phyloP scores from a whole-genome alignment of 352 stramenopile species.

The Phytophthora tubulina region DNA sequence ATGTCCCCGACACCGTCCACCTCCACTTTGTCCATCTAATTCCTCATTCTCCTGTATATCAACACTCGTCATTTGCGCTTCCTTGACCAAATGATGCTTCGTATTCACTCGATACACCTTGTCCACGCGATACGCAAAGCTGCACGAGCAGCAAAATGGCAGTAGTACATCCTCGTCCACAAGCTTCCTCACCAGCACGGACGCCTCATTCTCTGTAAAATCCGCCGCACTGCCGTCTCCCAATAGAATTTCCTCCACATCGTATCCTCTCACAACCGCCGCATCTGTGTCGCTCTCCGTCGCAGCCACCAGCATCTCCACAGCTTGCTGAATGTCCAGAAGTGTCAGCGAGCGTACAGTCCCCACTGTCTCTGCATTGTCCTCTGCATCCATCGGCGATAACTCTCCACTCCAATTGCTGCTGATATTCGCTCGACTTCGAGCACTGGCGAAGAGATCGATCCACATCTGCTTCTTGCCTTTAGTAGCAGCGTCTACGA shows the following conservation, averaged over 20 bases:
- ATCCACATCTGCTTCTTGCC: slow-evolving; percentile 71
- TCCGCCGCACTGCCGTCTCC: slow-evolving; percentile 30
- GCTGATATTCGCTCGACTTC: slow-evolving; percentile 33
- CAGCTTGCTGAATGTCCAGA: slow-evolving; percentile 35
- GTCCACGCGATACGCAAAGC: slow-evolving; percentile 38
- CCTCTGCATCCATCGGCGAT: slow-evolving; percentile 2
- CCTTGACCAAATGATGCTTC: slow-evolving; percentile 28
- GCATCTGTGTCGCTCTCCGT: slow-evolving; percentile 32
- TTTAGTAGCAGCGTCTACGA: slow-evolving; percentile 52
- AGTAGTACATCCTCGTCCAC: slow-evolving; percentile 43
- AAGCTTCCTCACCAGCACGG: slow-evolving; percentile 24
- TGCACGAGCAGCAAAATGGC: slow-evolving; percentile 48
- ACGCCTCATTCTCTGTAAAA: slow-evolving; percentile 32
- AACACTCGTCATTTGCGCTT: slow-evolving; percentile 27
- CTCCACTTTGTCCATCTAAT: neutral
- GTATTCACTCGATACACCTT: slow-evolving; percentile 48
- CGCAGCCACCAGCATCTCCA: slow-evolving; percentile 43
- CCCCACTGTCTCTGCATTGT: neutral
- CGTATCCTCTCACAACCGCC: slow-evolving; percentile 37
- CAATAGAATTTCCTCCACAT: slow-evolving; percentile 44
- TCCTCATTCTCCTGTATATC: neutral
- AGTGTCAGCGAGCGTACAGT: slow-evolving; percentile 3
- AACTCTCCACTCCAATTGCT: slow-evolving; percentile 28
- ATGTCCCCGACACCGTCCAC: slow-evolving; percentile 28
- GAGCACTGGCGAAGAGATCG: slow-evolving; percentile 49